Evolutionary conservation across 2,329 filamentous ascomycete species (phyloP), one percentile per base, ranked within the genome.

Genomic region (Colletotrichum tabaci): DNA sequence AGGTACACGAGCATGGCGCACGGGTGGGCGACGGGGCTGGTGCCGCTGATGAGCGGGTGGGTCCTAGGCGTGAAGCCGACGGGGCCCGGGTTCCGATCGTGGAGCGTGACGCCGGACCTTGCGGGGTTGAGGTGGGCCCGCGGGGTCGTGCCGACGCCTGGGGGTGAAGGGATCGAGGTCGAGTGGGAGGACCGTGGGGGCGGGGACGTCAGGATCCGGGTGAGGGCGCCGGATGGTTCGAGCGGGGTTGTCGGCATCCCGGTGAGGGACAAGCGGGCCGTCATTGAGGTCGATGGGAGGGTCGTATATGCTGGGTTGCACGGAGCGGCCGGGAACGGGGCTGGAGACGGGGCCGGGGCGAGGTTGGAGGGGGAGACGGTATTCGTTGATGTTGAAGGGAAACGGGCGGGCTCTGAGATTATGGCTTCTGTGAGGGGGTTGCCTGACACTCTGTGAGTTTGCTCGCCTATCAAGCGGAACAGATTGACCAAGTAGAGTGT

Each of bases 21-120:
- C 65, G 87, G 84, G 0, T 88, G 86, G 87, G 82, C 82, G 3
- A 87, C 86, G 1, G 86, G 87, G 7, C 79, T 88, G 18, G 84
- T 86, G 53, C 84, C 87, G 1, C 76, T 85, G 8, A 73, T 87
- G 71, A 84, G 78, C 7, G 84, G 82, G 55, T 83, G 85, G 50
- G 80, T 88, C 1, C 79, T 88, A 0, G 86, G 87, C 2, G 82
- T 88, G 4, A 80, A 74, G 57, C 86, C 86, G 1, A 77, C 79
- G 7, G 78, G 77, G 4, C 83, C 84, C 0, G 87, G 85, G 0
- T 88, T 87, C 71, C 62, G 68, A 16, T 76, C 77, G 1, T 88
- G 83, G 81, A 76, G 67, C 3, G 76, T 87, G 1, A 79, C 77
- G 57, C 86, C 86, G 0, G 63, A 80, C 2, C 74, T 78, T 0